Conservation (phyloP, 129 eudicot genomes). For the Ambrosia artemisiifolia region DNA sequence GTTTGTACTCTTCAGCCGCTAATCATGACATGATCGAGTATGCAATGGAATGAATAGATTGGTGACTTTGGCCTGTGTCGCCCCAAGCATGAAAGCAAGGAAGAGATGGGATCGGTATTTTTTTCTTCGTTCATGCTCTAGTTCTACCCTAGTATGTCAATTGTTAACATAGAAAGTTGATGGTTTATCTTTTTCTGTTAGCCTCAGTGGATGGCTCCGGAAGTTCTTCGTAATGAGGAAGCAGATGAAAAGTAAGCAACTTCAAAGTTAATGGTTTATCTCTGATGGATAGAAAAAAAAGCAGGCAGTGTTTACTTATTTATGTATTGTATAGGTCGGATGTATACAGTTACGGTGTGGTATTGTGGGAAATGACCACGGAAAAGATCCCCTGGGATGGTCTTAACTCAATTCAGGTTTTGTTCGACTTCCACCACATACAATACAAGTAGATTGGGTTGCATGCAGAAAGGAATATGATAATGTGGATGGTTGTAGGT, state of each 20-base stretch:
- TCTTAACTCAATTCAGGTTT: slow-evolving; percentile 83
- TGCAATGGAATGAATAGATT: slow-evolving; percentile 43
- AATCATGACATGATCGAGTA: no score
- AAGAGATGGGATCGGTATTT: no score
- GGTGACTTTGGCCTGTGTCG: slow-evolving; percentile 94
- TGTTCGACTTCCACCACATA: background rate
- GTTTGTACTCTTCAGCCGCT: no score
- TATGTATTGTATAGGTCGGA: slow-evolving; percentile 87
- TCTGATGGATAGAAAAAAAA: no score
- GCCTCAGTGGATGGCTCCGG: slow-evolving; percentile 99
- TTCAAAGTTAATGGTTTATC: no score
- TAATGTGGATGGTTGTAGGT: slow-evolving; percentile 40
- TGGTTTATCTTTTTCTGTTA: slow-evolving; percentile 8
- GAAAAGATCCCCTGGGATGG: slow-evolving; percentile 86
- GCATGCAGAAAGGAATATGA: no score
- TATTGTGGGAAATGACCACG: slow-evolving; percentile 83
- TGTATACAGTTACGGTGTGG: slow-evolving; percentile 79
- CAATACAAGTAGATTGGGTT: no score
- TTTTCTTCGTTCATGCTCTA: no score
- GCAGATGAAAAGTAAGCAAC: slow-evolving; percentile 91
- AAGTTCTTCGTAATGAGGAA: slow-evolving; percentile 79
- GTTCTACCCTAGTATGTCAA: no score
- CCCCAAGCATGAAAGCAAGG: slow-evolving; percentile 49
- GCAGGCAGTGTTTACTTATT: no score
- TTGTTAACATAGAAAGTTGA: no score